Base-by-base conservation (phyloP, 2,329 filamentous ascomycete genomes). In the Colletotrichum zoysiae region DNA sequence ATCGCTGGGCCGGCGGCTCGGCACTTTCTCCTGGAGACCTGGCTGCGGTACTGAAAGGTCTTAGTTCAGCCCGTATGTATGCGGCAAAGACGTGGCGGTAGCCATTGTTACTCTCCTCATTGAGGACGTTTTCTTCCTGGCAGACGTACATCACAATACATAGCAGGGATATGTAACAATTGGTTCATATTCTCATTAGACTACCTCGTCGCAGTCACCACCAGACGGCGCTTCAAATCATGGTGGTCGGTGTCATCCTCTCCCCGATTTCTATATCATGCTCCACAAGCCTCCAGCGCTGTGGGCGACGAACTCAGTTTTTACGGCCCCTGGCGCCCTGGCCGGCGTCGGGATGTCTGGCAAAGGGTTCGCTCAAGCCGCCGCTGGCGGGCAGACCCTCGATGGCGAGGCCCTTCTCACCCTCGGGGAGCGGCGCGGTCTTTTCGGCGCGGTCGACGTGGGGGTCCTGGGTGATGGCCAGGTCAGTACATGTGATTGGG, bases 361-460 rank as follows among this genome's bases (percentile, higher is more conserved):
- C 80, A 48, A 84, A 75, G 18, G 85, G 84, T 73, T 84, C 79
- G 76, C 83, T 84, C 60, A 80, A 75, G 7, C 86, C 85, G 7
- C 82, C 85, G 70, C 83, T 84, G 53, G 84, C 85, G 42, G 78
- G 78, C 71, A 78, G 57, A 63, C 80, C 84, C 51, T 80, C 71
- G 2, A 87, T 73, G 0, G 78, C 85, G 1, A 76, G 75, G 14
- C 86, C 86, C 68, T 85, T 80, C 70, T 86, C 85, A 5, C 78
- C 73, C 76, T 87, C 82, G 11, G 86, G 86, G 58, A 86, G 75
- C 1, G 82, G 80, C 1, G 86, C 86, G 1, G 84, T 83, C 81
- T 87, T 88, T 78, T 86, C 81, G 18, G 86, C 84, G 67, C 85
- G 84, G 63, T 77, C 75, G 42, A 87, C 85, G 38, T 83, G 81